Percentiles rank a stretch among this genome's conserved stretches.
Evolutionary conservation across 148 eudicot genomes (phyloP).

Genomic region (Rhododendron mucronatum): DNA sequence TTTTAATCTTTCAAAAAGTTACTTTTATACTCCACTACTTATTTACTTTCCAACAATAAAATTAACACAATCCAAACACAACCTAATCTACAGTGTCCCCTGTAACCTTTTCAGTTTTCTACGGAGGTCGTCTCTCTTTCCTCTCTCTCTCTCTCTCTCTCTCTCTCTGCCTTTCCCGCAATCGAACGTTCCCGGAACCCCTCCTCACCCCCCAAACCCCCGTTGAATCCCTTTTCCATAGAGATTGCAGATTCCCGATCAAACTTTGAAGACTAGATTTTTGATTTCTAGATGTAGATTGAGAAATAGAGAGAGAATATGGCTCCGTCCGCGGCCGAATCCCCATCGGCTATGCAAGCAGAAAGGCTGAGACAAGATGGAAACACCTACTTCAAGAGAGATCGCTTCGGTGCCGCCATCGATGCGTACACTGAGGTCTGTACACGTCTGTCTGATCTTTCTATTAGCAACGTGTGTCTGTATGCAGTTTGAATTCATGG

Average conservation of each 20-base stretch:
- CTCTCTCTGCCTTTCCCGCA: not conserved
- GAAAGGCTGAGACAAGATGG: slow-evolving; percentile 72
- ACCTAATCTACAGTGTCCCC: not conserved
- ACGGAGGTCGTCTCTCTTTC: not conserved
- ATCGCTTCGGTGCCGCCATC: slow-evolving; percentile 71
- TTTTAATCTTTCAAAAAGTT: no score
- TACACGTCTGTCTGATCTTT: not conserved
- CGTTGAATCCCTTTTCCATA: not conserved
- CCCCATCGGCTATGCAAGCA: slow-evolving; percentile 47
- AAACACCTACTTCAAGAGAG: slow-evolving; percentile 56
- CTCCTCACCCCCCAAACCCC: not conserved
- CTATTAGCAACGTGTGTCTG: not conserved
- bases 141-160: no score
- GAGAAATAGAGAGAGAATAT: slow-evolving; percentile 19
- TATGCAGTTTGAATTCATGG: not conserved
- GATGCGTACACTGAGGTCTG: slow-evolving; percentile 91
- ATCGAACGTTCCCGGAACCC: not conserved
- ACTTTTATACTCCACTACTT: no score
- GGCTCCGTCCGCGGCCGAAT: slow-evolving; percentile 27
- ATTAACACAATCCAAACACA: not conserved
- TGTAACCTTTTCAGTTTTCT: not conserved
- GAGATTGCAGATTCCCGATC: not conserved
- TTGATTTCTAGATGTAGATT: not conserved
- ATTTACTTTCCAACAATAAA: no score
- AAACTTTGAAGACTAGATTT: not conserved